Evolutionary conservation across 2,329 filamentous ascomycete species (phyloP).

Genomic region (Trichoderma sp.): DNA sequence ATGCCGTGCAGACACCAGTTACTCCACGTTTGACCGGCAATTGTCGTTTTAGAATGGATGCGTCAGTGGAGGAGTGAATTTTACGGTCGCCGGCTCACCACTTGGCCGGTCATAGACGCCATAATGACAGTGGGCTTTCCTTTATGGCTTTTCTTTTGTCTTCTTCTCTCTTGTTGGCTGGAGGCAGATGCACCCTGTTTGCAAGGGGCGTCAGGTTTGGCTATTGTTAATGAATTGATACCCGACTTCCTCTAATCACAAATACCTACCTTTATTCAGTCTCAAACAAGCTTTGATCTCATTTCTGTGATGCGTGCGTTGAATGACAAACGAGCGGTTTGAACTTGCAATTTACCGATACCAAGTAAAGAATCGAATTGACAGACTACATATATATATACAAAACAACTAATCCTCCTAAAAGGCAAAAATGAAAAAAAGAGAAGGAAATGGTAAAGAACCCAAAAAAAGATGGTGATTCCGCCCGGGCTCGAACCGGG

Average conservation of each 20-base stretch:
- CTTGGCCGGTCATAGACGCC: constrained; percentile 7
- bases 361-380: not conserved
- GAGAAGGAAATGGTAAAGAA: not conserved
- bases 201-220: constrained; percentile 16
- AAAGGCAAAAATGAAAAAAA: not conserved
- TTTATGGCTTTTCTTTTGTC: not conserved
- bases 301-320: not conserved
- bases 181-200: constrained; percentile 13
- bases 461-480: constrained; percentile 16
- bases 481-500: constrained; percentile 22
- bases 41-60: constrained; percentile 5
- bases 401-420: no score
- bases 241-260: constrained; percentile 19
- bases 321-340: not conserved
- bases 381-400: not conserved
- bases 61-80: not conserved
- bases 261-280: not conserved
- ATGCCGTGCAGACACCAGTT: not conserved
- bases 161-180: constrained; percentile 8
- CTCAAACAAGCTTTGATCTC: not conserved
- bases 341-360: not conserved
- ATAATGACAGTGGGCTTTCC: constrained; percentile 15
- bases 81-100: not conserved
- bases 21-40: not conserved
- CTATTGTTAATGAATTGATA: constrained; percentile 23